Evolutionary conservation across 2,329 filamentous ascomycete species (phyloP), one percentile per base, ranked within the genome.

Genomic region (Trichoderma cornu-damae): DNA sequence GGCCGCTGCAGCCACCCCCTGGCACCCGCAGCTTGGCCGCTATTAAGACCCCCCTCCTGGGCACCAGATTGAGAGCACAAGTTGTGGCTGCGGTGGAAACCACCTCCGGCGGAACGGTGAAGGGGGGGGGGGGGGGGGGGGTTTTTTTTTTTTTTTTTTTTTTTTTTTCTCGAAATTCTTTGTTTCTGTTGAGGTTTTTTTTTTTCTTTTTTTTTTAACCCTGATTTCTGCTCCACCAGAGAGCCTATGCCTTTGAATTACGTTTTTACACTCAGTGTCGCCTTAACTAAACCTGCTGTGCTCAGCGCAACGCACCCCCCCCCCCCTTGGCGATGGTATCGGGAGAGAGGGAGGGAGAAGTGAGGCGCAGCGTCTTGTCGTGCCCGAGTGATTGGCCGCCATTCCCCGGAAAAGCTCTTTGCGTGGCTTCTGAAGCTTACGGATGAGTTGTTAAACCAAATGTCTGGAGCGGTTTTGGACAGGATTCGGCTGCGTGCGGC

Each of bases 301-400:
- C 18, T 32, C 49, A 42, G 24, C 38, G 22, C 30, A 22, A 24
- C 30, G 34, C 35, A 50, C 48, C 34, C 46, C 51, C 53, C 43
- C 35, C 38, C 48, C 34, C 46, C 51, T 43, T 34, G 53, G 30
- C 24, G 24, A 44, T 24, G 65, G 62, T 65, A 49, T 47, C 37
- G 40, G 57, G 22, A 14, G 38, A n/a, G n/a, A n/a, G n/a, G n/a
- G n/a, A n/a, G n/a, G n/a, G n/a, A n/a, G n/a, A n/a, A 62, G 64
- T 68, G 68, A 67, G 66, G 69, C 68, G 63, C 61, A 68, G 60
- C 60, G n/a, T 44, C 49, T n/a, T 53, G 30, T 51, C 62, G 59
- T 61, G 62, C 64, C 67, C 58, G 61, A 68, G 60, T 71, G 68
- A 71, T 71, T 71, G 69, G 69, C 58, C 60, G 64, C 61, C 64